phyloP scores from a whole-genome alignment of 306 rosid genomes.

The Prunus padus region DNA sequence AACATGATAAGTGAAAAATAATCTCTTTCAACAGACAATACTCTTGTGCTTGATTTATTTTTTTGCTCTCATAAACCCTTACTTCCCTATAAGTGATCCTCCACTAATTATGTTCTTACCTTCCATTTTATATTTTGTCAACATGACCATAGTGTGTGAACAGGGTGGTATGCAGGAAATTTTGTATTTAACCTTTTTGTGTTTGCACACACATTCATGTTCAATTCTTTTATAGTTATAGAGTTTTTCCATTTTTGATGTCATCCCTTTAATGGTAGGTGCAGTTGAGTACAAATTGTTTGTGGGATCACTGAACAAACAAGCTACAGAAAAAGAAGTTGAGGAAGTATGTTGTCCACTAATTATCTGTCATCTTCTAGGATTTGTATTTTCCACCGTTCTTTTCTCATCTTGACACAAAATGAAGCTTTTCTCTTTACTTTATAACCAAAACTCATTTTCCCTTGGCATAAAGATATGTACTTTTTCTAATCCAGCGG shows the following conservation, averaged over 20 bases:
- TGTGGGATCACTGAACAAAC: constrained; percentile 92
- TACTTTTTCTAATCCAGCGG: background rate
- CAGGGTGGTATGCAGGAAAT: background rate
- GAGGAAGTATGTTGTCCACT: constrained; percentile 68
- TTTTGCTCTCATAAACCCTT: background rate
- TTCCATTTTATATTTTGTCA: background rate
- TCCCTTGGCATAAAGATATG: background rate
- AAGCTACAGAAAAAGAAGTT: constrained; percentile 81
- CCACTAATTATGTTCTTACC: background rate
- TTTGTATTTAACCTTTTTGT: constrained; percentile 8
- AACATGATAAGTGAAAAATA: background rate
- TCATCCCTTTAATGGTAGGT: constrained; percentile 48
- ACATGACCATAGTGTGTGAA: background rate
- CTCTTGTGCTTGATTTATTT: background rate
- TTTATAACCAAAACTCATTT: background rate
- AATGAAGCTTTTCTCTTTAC: background rate
- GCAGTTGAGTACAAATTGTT: constrained; percentile 95
- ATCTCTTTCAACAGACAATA: background rate
- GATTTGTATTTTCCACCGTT: constrained; percentile 6
- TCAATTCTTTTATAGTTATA: background rate
- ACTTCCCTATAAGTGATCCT: background rate
- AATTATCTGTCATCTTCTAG: constrained; percentile 21
- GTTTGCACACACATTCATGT: background rate
- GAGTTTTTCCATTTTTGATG: constrained; percentile 25
- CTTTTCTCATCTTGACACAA: constrained; percentile 6